phyloP scores from a whole-genome alignment of 1,284 basidiomycete species.

The Marasmius tenuissimus region DNA sequence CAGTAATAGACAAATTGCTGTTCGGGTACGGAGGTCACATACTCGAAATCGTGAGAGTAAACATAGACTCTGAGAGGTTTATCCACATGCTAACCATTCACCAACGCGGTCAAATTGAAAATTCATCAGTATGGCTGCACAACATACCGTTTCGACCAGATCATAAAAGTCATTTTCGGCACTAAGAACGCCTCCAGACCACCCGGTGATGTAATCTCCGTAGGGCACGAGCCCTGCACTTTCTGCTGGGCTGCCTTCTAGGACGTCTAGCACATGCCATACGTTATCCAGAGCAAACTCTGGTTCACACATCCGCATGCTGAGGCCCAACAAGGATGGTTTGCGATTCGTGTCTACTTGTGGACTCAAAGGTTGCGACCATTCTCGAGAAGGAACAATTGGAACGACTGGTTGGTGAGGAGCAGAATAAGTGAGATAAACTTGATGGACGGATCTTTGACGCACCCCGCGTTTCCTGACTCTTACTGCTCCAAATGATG shows the following conservation, averaged over 20 bases:
- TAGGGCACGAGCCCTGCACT: slow-evolving; percentile 82
- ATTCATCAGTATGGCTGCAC: neutral
- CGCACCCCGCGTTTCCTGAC: slow-evolving; percentile 79
- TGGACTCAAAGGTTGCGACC: slow-evolving; percentile 58
- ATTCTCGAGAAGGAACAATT: slow-evolving; percentile 82
- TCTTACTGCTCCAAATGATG: slow-evolving; percentile 91
- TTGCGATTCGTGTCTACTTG: slow-evolving; percentile 41
- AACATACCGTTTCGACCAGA: slow-evolving; percentile 83
- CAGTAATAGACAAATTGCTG: neutral
- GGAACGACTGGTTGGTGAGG: slow-evolving; percentile 63
- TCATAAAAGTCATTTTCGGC: slow-evolving; percentile 98
- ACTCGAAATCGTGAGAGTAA: slow-evolving; percentile 98
- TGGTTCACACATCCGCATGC: slow-evolving; percentile 87
- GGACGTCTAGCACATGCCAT: slow-evolving; percentile 97
- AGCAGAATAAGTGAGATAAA: slow-evolving; percentile 7
- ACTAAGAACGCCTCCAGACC: slow-evolving; percentile 90
- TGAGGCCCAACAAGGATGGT: slow-evolving; percentile 87
- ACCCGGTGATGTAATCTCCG: slow-evolving; percentile 90
- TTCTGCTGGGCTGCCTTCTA: slow-evolving; percentile 96
- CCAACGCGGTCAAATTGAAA: neutral
- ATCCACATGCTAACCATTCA: slow-evolving; percentile 73
- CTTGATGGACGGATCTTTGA: slow-evolving; percentile 12
- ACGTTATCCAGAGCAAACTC: slow-evolving; percentile 88
- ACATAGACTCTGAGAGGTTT: slow-evolving; percentile 93
- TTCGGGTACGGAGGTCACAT: slow-evolving; percentile 30